Percentiles rank a stretch among this genome's conserved stretches.
Conservation (phyloP, 129 eudicot genomes). For the Flaveria sonorensis region DNA sequence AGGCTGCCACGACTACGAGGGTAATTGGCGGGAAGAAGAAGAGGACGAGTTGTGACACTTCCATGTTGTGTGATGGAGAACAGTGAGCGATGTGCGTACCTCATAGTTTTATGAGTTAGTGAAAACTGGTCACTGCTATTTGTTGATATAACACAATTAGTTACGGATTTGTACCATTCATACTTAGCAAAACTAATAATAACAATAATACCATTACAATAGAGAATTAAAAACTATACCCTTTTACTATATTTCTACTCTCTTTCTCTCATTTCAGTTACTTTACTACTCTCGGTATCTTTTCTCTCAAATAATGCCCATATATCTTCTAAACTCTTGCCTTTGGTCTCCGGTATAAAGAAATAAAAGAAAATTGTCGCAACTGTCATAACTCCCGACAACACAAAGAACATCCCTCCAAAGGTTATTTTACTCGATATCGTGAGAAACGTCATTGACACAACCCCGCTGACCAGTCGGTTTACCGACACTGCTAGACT, state of each 20-base stretch:
- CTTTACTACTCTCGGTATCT: slow-evolving; percentile 23
- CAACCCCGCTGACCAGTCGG: slow-evolving; percentile 72
- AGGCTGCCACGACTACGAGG: too few species aligned
- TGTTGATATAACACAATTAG: too few species aligned
- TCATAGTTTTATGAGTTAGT: too few species aligned
- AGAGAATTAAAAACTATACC: slow-evolving; percentile 1
- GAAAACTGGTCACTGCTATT: too few species aligned
- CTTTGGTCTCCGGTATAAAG: slow-evolving; percentile 71
- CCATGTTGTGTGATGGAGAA: too few species aligned
- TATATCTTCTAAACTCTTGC: slow-evolving; percentile 79
- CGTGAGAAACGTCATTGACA: slow-evolving; percentile 75
- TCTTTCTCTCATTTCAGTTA: slow-evolving; percentile 35
- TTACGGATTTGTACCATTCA: neutral
- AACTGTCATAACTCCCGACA: slow-evolving; percentile 58
- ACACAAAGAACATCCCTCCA: slow-evolving; percentile 71
- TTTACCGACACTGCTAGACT: slow-evolving; percentile 76
- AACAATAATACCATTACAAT: neutral
- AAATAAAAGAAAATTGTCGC: slow-evolving; percentile 61
- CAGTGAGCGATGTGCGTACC: too few species aligned
- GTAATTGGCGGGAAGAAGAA: too few species aligned
- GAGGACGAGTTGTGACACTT: too few species aligned
- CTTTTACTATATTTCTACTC: neutral
- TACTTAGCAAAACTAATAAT: neutral
- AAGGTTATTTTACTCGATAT: slow-evolving; percentile 53
- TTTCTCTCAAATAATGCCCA: slow-evolving; percentile 63